Base-by-base conservation (phyloP, 257 asterid genomes). In the Jacaranda mimosifolia region DNA sequence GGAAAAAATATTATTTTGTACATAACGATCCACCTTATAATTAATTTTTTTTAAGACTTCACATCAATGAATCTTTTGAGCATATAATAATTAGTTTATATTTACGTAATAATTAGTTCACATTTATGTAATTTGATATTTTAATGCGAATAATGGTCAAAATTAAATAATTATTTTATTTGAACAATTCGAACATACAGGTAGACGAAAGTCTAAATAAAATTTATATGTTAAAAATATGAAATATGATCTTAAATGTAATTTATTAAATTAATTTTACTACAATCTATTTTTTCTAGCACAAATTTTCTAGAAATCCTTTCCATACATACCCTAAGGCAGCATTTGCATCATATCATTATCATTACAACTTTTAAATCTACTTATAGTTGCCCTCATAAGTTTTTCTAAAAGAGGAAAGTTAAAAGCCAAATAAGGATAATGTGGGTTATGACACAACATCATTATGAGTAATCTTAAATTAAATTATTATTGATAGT, bases 321-420 rank as follows among this genome's bases (percentile, higher is more conserved):
- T 12, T 58, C 60, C 13, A 63, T 10, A 12, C 53, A 55, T 49
- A 42, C 51, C 10, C 51, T 45, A 4, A 9, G 36, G 14, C 17
- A 70, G 36, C 8, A 7, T 36, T 52, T n/a, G 52, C 32, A 14
- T 52, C 17, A 70, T 10, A 15, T 36, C 10, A 7, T 68, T 48
- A 40, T 68, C 12, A 48, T 66, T 32, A 69, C 9, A 32, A 69
- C 62, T 69, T 35, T 52, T 13, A 49, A 26, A 15, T 32, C 35
- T 35, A 35, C 63, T 69, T 40, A 51, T 51, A 0, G 13, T 9
- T 14, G 3, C 11, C 49, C 4, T 55, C 6, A 18, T 40, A 39
- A 57, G 35, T 57, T 43, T 42, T 59, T 48, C 77, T 59, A 43
- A 0, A 73, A 73, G 60, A 32, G 59, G 48, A 43, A 43, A 58